phyloP scores from a whole-genome alignment of 176 grass and related monocot species.

The Eragrostis curvula region DNA sequence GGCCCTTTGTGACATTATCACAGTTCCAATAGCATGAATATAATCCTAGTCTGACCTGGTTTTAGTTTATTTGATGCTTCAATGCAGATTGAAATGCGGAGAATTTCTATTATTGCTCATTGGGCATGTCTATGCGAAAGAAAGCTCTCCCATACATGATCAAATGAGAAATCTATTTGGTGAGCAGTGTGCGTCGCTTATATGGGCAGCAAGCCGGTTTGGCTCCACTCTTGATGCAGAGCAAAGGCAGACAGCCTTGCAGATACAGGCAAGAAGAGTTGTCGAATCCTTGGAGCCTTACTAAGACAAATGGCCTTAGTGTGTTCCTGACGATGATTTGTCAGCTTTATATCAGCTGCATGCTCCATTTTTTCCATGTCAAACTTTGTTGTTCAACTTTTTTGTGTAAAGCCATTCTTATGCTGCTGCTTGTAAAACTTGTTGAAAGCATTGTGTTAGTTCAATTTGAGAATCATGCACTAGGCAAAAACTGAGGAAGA shows the following conservation, averaged over 20 bases:
- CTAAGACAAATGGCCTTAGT: slow-evolving; percentile 21
- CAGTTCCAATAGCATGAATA: neutral
- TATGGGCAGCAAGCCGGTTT: slow-evolving; percentile 93
- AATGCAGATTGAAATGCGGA: slow-evolving; percentile 89
- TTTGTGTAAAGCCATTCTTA: slow-evolving; percentile 44
- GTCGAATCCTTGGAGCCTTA: slow-evolving; percentile 82
- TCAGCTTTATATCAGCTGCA: neutral
- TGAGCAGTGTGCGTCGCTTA: slow-evolving; percentile 80
- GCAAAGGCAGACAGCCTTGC: slow-evolving; percentile 86
- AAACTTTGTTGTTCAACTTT: slow-evolving; percentile 21
- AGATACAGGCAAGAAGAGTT: slow-evolving; percentile 91
- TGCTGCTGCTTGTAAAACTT: slow-evolving; percentile 15
- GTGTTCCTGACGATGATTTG: slow-evolving; percentile 9
- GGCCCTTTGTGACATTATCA: neutral
- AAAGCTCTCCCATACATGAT: slow-evolving; percentile 88
- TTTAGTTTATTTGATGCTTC: slow-evolving; percentile 11
- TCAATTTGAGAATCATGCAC: slow-evolving; percentile 25
- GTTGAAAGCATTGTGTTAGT: slow-evolving; percentile 20
- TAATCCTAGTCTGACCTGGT: neutral
- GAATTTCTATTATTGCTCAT: slow-evolving; percentile 90
- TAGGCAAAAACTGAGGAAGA: neutral
- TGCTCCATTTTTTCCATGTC: slow-evolving; percentile 13
- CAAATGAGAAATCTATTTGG: slow-evolving; percentile 71
- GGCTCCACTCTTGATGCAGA: slow-evolving; percentile 85
- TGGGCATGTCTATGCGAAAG: slow-evolving; percentile 75